These are phyloP conservation scores for Tephrocybe sp. DNA, from an alignment of 768 basidiomycete species.

Conservation along the genomic window DNA sequence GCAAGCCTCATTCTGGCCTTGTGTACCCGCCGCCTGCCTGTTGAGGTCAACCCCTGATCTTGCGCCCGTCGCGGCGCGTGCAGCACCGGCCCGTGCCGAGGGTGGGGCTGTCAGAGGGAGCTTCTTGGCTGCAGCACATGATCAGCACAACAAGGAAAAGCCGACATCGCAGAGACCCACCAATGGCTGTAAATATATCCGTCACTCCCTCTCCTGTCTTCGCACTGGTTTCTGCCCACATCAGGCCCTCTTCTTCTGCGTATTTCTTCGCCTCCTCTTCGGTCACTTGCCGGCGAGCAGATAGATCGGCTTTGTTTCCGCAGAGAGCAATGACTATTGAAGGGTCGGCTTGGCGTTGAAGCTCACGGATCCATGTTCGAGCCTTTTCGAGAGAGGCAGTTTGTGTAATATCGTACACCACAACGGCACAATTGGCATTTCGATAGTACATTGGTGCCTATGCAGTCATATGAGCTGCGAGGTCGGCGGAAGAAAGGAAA, in stretches of 20 bases:
- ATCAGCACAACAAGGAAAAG: slow-evolving; percentile 8
- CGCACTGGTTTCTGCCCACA: slow-evolving; percentile 92
- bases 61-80: slow-evolving; percentile 50
- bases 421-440: slow-evolving; percentile 91
- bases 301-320: slow-evolving; percentile 92
- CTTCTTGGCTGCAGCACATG: slow-evolving; percentile 67
- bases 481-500: slow-evolving; percentile 7
- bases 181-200: slow-evolving; percentile 85
- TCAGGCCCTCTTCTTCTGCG: slow-evolving; percentile 87
- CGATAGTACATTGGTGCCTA: slow-evolving; percentile 97
- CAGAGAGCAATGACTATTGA: slow-evolving; percentile 95
- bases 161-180: slow-evolving; percentile 37
- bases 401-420: slow-evolving; percentile 96
- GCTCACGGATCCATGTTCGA: slow-evolving; percentile 92
- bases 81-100: slow-evolving; percentile 56
- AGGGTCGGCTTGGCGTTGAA: slow-evolving; percentile 97
- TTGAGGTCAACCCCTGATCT: slow-evolving; percentile 81
- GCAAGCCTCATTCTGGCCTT: slow-evolving; percentile 65
- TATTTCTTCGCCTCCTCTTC: slow-evolving; percentile 92
- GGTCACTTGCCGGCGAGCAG: slow-evolving; percentile 80
- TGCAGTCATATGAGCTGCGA: neutral
- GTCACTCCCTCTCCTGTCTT: slow-evolving; percentile 87
- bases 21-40: slow-evolving; percentile 52
- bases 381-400: slow-evolving; percentile 92
- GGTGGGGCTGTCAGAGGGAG: slow-evolving; percentile 80